Evolutionary conservation across 257 asterid genomes (phyloP).

Genomic region (Solanum lignicaule): DNA sequence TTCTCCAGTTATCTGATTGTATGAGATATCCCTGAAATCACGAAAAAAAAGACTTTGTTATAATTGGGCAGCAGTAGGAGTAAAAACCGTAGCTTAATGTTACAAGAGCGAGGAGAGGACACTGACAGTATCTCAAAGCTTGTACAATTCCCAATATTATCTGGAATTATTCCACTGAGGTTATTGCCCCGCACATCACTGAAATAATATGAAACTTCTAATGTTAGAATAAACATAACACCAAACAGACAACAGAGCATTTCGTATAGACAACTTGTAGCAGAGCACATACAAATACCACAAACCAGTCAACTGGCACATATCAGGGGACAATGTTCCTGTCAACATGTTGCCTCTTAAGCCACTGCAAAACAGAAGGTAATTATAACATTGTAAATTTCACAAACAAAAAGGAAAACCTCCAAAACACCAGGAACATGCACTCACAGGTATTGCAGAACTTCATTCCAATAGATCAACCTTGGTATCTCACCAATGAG

Average conservation of each 20-base stretch:
- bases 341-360: conserved; percentile 74
- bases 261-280: background rate
- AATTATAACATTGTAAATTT: background rate
- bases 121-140: conserved; percentile 93
- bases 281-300: conserved; percentile 81
- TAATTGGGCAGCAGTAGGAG: background rate
- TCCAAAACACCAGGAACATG: background rate
- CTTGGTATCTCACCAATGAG: conserved; percentile 90
- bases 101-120: background rate
- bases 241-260: background rate
- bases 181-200: conserved; percentile 91
- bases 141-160: conserved; percentile 88
- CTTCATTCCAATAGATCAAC: conserved; percentile 95
- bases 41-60: background rate
- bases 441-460: conserved; percentile 85
- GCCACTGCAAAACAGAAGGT: conserved; percentile 35
- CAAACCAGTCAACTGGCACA: conserved; percentile 91
- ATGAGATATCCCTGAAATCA: conserved; percentile 71
- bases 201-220: background rate
- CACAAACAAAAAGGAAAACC: background rate
- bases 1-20: conserved; percentile 85
- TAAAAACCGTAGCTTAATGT: background rate
- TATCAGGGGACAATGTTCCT: conserved; percentile 82
- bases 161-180: conserved; percentile 82
- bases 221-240: background rate